phyloP scores from a whole-genome alignment of 805 yeast genomes.

The Saccharomycopsis guyanensis region DNA sequence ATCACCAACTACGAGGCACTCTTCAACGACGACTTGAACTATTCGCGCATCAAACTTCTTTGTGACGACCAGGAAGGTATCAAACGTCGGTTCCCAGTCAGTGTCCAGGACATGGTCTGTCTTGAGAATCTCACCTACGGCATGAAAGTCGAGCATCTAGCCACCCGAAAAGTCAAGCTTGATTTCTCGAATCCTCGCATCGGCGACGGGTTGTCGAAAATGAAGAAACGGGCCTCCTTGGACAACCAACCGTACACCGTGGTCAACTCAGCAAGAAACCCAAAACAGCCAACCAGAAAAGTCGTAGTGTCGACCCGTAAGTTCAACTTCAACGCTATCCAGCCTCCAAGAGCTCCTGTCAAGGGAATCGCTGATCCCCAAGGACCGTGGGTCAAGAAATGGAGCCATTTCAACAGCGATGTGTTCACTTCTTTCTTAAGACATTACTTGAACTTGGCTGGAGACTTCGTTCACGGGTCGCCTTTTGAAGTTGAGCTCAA shows the following conservation, averaged over 20 bases:
- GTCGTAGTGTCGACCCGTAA: constrained; percentile 2
- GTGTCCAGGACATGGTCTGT: constrained; percentile 28
- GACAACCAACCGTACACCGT: not conserved
- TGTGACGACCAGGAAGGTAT: constrained; percentile 3
- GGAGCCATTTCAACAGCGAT: constrained; percentile 51
- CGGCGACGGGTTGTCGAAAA: constrained; percentile 3
- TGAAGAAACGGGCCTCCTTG: constrained; percentile 3
- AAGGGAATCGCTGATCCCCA: constrained; percentile 47
- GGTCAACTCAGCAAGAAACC: not conserved
- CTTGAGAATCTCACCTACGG: constrained; percentile 28
- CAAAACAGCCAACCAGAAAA: not conserved
- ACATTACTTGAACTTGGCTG: constrained; percentile 36
- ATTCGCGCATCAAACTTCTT: constrained; percentile 9
- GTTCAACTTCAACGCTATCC: constrained; percentile 29
- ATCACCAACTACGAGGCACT: constrained; percentile 22
- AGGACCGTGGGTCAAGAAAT: constrained; percentile 56
- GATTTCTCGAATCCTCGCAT: not conserved
- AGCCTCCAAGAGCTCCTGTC: constrained; percentile 33
- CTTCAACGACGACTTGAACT: constrained; percentile 18
- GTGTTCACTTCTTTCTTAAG: constrained; percentile 54
- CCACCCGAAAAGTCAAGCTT: not conserved
- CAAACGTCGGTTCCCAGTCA: constrained; percentile 25
- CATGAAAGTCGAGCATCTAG: constrained; percentile 6
- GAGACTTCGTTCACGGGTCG: constrained; percentile 4
- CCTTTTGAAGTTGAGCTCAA: constrained; percentile 13